Base-by-base conservation (phyloP, 2,329 filamentous ascomycete genomes). In the Diaporthe sp. region DNA sequence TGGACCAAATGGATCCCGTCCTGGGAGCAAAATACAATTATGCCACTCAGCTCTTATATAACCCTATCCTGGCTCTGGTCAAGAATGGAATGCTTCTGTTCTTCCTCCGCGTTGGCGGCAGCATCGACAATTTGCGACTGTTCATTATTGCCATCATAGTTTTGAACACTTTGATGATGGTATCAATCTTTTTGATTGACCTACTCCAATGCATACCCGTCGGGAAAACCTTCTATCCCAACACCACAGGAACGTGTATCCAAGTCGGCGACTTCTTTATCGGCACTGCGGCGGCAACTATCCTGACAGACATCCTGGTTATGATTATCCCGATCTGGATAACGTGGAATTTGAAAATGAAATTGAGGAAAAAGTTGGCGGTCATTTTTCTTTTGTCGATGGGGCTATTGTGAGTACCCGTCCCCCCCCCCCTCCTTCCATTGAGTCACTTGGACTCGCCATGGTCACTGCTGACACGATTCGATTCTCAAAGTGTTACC, bases 1-100 rank as follows among this genome's bases (percentile, higher is more conserved):
- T 53, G 30, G 74, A 75, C 56, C 68, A 75, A 30, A n/a, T 25
- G 19, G 74, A 77, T 65, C 73, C 75, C 12, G 77, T 76, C 42
- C 56, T 75, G 0, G 76, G 77, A 0, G 70, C 70, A 13, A 71
- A 71, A 58, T 79, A 76, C 81, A 82, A 82, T 76, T 86, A 82
- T 55, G 77, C 82, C 25, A 82, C 83, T 47, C 82, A 86, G 56
- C 77, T 86, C 12, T 78, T 85, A 2, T 87, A 87, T 79, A 87
- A 86, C 69, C 85, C 86, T 0, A 84, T 87, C 58, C 77, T 87
- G 2, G 84, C 84, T 5, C 80, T 87, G 13, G 82, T 86, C 72
- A 87, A 87, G 77, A 81, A 82, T 2, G 87, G 86, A 0, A 80
- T 86, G 25, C 81, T 87, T 5, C 75, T 87, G n/a, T 86, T 87